phyloP scores from a whole-genome alignment of 495 filamentous ascomycete genomes.

The Lichenothelia convexa region DNA sequence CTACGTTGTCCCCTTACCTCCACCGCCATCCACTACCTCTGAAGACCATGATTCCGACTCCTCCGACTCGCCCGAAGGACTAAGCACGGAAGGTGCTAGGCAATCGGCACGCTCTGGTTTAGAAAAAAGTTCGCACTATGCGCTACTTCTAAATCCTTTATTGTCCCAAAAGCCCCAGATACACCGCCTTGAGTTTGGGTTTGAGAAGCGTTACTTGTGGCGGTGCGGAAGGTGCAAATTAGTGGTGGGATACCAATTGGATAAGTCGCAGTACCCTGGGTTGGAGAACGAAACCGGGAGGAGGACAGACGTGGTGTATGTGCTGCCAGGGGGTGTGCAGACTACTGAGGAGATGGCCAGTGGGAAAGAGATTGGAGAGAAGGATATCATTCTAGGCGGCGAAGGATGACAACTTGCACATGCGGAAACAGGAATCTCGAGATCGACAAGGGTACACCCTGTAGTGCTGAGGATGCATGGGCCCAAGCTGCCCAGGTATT shows the following conservation, averaged over 20 bases:
- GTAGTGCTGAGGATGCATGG: too few relatives aligned
- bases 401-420: too few relatives aligned
- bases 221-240: constrained; percentile 47
- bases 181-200: constrained; percentile 45
- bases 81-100: background rate
- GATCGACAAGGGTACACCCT: too few relatives aligned
- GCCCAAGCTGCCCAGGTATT: too few relatives aligned
- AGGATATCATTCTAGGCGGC: too few relatives aligned
- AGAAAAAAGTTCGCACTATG: constrained; percentile 25
- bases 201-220: constrained; percentile 46
- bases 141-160: constrained; percentile 30
- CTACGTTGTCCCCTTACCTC: background rate
- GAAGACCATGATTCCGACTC: background rate
- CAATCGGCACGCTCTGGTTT: constrained; percentile 7
- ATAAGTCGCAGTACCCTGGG: constrained; percentile 21
- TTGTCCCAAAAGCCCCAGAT: constrained; percentile 34
- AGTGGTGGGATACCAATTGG: constrained; percentile 43
- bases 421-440: too few relatives aligned
- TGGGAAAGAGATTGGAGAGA: constrained; percentile 9
- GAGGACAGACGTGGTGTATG: constrained; percentile 35
- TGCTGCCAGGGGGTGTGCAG: constrained; percentile 27
- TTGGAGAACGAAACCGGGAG: constrained; percentile 11
- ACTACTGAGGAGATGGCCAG: constrained; percentile 19
- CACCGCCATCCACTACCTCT: background rate
- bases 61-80: background rate